Evolutionary conservation across 495 filamentous ascomycete species (phyloP).

Genomic region (Parachaetomium inaequale): DNA sequence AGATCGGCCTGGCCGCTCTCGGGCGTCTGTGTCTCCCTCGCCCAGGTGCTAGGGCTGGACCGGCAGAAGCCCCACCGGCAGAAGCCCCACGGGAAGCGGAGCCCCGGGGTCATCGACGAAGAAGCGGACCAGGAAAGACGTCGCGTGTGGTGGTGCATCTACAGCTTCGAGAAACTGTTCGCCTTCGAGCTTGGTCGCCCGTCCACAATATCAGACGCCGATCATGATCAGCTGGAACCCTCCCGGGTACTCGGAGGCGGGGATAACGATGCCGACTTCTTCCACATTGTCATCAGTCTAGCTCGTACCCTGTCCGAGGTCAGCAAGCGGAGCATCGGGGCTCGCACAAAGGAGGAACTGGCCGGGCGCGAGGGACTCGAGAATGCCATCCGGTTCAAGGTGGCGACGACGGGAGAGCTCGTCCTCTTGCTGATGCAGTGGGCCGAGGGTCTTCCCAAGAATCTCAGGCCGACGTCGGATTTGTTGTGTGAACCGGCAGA

Average conservation of each 20-base stretch:
- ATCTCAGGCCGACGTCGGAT: neutral
- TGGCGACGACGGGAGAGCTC: slow-evolving; percentile 1
- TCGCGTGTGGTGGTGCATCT: slow-evolving; percentile 7
- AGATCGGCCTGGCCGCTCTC: neutral
- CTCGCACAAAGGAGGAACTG: slow-evolving; percentile 1
- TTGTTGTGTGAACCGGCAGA: slow-evolving; percentile 2
- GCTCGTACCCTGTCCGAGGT: slow-evolving; percentile 1
- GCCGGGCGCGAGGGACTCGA: slow-evolving; percentile 1
- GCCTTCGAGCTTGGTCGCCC: slow-evolving; percentile 5
- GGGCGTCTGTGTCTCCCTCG: neutral
- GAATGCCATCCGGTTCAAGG: slow-evolving; percentile 2
- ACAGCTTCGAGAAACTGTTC: slow-evolving; percentile 6
- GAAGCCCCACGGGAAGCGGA: neutral
- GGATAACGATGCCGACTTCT: neutral
- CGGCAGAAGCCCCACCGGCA: neutral
- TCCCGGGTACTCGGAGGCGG: neutral
- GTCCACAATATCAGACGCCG: neutral
- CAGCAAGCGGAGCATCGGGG: neutral
- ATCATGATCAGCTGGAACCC: slow-evolving; percentile 1
- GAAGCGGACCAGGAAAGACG: neutral
- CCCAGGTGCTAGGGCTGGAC: neutral
- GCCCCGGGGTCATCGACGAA: neutral
- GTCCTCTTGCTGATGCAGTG: slow-evolving; percentile 1
- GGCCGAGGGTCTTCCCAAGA: slow-evolving; percentile 1
- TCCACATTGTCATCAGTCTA: slow-evolving; percentile 4